Evolutionary conservation across 805 yeast genomes (phyloP), one percentile per base, ranked within the genome.

Genomic region (Monosporozyma solicola): DNA sequence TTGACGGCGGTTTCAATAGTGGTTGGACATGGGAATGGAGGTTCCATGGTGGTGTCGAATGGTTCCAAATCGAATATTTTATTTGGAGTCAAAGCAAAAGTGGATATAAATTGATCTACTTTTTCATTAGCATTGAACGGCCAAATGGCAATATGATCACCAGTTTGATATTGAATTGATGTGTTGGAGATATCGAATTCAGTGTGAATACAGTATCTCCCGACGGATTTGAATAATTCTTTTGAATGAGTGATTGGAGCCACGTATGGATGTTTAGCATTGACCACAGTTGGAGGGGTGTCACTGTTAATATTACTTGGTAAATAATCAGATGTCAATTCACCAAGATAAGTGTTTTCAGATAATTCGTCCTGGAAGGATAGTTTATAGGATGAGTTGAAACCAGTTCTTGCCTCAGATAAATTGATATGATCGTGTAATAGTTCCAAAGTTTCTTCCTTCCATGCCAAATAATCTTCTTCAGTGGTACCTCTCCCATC

Each of bases 101-200:
- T 82, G 47, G 71, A 60, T 55, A 85, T 72, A 60, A 94, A 85
- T 45, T 76, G 74, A n/a, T 73, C 76, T 35, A 90, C 84, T 61
- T 86, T 81, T 66, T 83, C 88, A 63, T 84, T 75, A 1, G 95
- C 75, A 70, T 92, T 92, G 25, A 94, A 87, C 37, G 97, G 94
- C 95, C 97, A 88, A 53, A 94, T 74, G 15, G 96, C 98, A 57
- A 94, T 72, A 71, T 92, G 98, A 68, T 92, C 99, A 69, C 99
- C 99, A 3, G 99, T 92, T 48, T 92, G 76, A 71, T 92, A 92
- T 61, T 84, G 82, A 64, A 94, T 74, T 62, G 84, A 85, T 3
- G 92, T 77, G 31, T 73, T 80, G 0, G 89, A 77, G 39, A 90
- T 72, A 64, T 92, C 97, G 61, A 92, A 83, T 70, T 94, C 98